Base-by-base conservation (phyloP, 352 stramenopile genomes). In the Thalassiosira hispida region DNA sequence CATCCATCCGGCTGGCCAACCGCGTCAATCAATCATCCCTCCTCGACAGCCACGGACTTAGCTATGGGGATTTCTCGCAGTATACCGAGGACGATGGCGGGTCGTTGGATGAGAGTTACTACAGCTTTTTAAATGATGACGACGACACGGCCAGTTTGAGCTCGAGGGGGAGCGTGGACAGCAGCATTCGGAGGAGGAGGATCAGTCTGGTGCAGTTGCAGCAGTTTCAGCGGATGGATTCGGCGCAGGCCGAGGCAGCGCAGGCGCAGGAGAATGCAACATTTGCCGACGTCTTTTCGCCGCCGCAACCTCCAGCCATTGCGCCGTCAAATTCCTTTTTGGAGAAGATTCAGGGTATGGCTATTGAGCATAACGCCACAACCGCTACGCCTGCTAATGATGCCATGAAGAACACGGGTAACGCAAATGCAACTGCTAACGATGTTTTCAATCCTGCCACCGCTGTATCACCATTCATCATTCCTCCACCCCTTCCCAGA, bases 1-100 rank as follows among this genome's bases (percentile, higher is more conserved):
- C 83, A 4, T 86, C 73, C 44, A 87, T 90, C 49, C 79, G 72
- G 31, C 74, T 90, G 46, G 79, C 83, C 38, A 83, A 89, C 77
- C 76, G 72, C 33, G 38, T 84, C 0, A 35, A 70, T 46, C 29
- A 40, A 20, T 68, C 25, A 20, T 68, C 25, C 11, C 25, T 55
- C 38, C 31, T 59, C 56, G 9, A 33, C 20, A 67, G 66, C 31
- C 46, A 40, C 35, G 35, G 38, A 35, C 33, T 27, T 12, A 51
- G 47, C 27, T 49, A 47, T 51, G 52, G 27, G n/a, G 56, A 64
- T 49, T 67, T 68, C 12, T 68, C 63, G 11, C 60, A 68, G 25
- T 77, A 67, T 53, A 77, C 59, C 40, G 51, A 77, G 25, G 72
- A 63, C 20, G 72, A 62, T 18, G 61, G 23, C 0, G 40, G 11